Evolutionary conservation across 2,329 filamentous ascomycete genomes (phyloP), one percentile per base, ranked within the genome.

Genomic region (Chaetomium olivaceum): DNA sequence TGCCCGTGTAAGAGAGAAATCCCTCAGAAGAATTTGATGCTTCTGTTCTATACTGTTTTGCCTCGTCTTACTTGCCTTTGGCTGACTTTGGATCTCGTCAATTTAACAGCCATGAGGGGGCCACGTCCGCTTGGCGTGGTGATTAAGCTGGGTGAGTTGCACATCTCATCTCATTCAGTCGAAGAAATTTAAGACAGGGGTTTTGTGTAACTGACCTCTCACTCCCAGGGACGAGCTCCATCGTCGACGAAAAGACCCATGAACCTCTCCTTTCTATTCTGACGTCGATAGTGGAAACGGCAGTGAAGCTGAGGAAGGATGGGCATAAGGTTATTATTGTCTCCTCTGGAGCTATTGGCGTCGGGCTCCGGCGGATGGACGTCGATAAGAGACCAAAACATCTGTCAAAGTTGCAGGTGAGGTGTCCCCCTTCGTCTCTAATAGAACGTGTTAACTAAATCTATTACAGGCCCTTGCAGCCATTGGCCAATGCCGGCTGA

Each of bases 311-410:
- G 52, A 89, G 89, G 71, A 90, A 93, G 78, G 91, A 96, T 87
- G 95, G 95, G 58, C 93, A 99, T 77, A 88, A 89, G 73, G 95
- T 99, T 60, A 89, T 99, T 77, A 91, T 99, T 70, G 96, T 98
- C 69, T 99, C 95, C 2, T 99, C 95, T 0, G 95, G 95, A 67
- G 95, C 95, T 77, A 96, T 99, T 78, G 95, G 94, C 65, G 93
- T 99, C 67, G 95, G 93, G 7, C 83, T 99, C 67, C 87, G 91
- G 65, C 88, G 93, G 67, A 97, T 98, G 92, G 88, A 97, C 76
- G 83, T 96, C 67, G 88, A 92, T 31, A 90, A 91, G 74, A 86
- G 92, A 71, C 95, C 95, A 25, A 97, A 97, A 78, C 90, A 96
- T 77, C 85, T 99, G 46, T 91, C 94, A 58, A 88, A 93, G 77